These are phyloP conservation scores for Backusella westeae DNA, from an alignment of 192 early-diverging fungal species.

Conservation along the genomic window DNA sequence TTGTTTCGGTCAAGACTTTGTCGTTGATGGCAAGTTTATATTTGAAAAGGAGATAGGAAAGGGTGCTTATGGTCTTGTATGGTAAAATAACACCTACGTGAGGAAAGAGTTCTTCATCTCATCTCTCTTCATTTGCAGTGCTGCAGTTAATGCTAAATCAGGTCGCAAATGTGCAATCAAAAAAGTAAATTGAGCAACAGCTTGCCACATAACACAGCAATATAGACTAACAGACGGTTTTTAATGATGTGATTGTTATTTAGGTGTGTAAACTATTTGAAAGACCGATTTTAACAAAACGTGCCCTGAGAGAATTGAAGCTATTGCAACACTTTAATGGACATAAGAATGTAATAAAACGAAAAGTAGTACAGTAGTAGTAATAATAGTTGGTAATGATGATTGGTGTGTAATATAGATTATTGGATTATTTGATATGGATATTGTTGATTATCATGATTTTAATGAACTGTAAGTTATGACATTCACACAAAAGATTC, in stretches of 20 bases:
- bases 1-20: constrained; percentile 29
- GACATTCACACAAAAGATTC: too few relatives aligned
- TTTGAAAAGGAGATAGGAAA: constrained; percentile 78
- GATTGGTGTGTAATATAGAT: constrained; percentile 48
- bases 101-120: too few relatives aligned
- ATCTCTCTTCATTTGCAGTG: background rate
- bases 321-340: constrained; percentile 93
- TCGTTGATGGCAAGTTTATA: constrained; percentile 49
- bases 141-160: background rate
- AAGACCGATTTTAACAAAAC: constrained; percentile 88
- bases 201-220: constrained; percentile 52
- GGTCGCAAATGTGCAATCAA: background rate
- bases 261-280: constrained; percentile 66
- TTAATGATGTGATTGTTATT: background rate
- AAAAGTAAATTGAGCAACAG: constrained; percentile 54
- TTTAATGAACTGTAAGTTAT: constrained; percentile 70
- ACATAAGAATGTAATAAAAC: constrained; percentile 75
- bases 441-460: constrained; percentile 65
- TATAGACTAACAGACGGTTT: background rate
- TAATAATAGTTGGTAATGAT: background rate
- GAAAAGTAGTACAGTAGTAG: background rate
- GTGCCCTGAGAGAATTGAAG: constrained; percentile 93
- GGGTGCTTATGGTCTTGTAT: constrained; percentile 88
- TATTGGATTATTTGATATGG: constrained; percentile 75
- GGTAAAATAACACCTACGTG: constrained; percentile 42